phyloP scores from a whole-genome alignment of 257 asterid genomes.

The Lycium ferocissimum region DNA sequence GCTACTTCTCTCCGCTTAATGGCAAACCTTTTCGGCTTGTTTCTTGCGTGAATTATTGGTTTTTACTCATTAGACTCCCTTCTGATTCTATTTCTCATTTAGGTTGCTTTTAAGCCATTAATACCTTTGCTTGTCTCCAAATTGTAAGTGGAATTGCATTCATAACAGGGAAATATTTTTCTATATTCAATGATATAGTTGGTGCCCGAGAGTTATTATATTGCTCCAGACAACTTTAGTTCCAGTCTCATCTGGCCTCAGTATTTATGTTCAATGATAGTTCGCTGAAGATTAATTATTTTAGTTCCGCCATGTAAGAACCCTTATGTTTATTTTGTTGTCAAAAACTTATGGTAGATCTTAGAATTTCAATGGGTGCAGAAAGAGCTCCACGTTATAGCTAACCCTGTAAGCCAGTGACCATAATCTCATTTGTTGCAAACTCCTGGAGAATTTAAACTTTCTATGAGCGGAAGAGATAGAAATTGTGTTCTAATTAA shows the following conservation, averaged over 20 bases:
- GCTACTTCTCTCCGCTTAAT: no score
- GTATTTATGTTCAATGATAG: neutral
- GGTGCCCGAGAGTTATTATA: no score
- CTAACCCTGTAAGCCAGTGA: neutral
- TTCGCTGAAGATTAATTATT: neutral
- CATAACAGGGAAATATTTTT: no score
- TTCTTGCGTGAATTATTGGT: no score
- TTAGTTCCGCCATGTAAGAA: neutral
- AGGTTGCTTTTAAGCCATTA: no score
- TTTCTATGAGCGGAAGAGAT: neutral
- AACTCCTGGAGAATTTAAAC: constrained; percentile 3
- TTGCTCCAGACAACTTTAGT: no score
- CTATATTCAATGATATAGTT: no score
- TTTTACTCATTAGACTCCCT: no score
- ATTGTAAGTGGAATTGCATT: no score
- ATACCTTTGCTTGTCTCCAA: no score
- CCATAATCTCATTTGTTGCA: neutral
- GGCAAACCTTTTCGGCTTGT: no score
- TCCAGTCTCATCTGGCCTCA: neutral
- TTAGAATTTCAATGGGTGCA: neutral
- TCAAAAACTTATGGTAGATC: neutral
- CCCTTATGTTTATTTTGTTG: neutral
- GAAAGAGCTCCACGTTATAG: neutral
- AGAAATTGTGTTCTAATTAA: neutral
- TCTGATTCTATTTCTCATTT: no score